phyloP scores from a whole-genome alignment of 768 basidiomycete species.

The Trichaptum fuscoviolaceum region DNA sequence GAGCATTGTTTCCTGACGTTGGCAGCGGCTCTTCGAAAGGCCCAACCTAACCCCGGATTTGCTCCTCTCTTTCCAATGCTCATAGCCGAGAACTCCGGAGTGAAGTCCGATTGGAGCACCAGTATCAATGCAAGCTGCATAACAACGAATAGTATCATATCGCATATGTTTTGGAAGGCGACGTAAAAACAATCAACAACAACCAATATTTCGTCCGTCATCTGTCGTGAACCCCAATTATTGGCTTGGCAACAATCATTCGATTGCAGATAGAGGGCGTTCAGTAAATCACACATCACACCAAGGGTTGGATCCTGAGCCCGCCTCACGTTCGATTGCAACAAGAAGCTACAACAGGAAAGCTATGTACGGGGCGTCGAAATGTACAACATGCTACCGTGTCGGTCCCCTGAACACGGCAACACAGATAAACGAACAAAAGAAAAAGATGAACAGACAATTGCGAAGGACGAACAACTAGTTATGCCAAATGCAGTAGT shows the following conservation, averaged over 20 bases:
- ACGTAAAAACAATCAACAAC: background rate
- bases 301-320: background rate
- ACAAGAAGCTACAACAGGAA: background rate
- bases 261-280: background rate
- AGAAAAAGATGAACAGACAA: background rate
- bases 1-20: too few species aligned
- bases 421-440: background rate
- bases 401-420: background rate
- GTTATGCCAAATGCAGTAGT: slow-evolving; percentile 1
- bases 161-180: background rate
- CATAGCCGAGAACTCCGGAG: background rate
- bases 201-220: background rate
- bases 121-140: background rate
- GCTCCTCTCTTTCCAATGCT: background rate
- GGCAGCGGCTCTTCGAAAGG: too few species aligned
- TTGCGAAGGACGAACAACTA: background rate
- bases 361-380: background rate
- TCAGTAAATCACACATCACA: background rate
- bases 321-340: background rate
- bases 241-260: background rate
- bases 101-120: background rate
- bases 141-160: background rate
- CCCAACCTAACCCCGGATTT: background rate
- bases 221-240: background rate
- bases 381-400: background rate